Conservation (phyloP, 1,284 basidiomycete species). For the Boletus sp. region DNA sequence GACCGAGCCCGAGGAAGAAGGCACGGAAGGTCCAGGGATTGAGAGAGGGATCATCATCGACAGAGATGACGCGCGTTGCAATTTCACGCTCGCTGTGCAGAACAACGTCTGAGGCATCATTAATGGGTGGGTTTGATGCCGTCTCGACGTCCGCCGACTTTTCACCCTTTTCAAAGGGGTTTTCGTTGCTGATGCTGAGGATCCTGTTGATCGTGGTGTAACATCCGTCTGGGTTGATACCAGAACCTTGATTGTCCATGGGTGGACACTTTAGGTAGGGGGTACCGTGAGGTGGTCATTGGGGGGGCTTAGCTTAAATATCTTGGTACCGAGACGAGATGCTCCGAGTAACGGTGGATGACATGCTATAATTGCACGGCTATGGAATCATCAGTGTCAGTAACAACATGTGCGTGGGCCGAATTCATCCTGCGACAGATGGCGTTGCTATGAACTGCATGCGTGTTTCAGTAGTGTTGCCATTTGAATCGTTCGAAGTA, state of each 20-base stretch:
- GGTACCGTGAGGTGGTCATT: neutral
- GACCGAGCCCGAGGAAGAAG: slow-evolving; percentile 58
- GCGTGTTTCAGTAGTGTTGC: neutral
- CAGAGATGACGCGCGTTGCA: slow-evolving; percentile 50
- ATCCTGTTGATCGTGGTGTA: slow-evolving; percentile 14
- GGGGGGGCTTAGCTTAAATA: slow-evolving; percentile 6
- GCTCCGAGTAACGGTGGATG: neutral
- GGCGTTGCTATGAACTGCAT: neutral
- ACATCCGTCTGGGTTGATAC: neutral
- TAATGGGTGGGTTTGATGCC: slow-evolving; percentile 17
- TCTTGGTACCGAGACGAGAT: neutral
- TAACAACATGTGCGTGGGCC: too few relatives aligned
- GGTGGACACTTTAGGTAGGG: slow-evolving; percentile 30
- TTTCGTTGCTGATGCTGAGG: slow-evolving; percentile 30
- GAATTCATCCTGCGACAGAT: too few relatives aligned
- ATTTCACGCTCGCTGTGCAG: slow-evolving; percentile 48
- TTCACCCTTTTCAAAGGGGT: slow-evolving; percentile 21
- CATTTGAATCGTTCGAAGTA: neutral
- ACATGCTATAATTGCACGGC: too few relatives aligned
- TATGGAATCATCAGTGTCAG: too few relatives aligned
- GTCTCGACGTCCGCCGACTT: slow-evolving; percentile 34
- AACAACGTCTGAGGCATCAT: slow-evolving; percentile 29
- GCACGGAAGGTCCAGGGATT: slow-evolving; percentile 60
- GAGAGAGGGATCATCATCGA: slow-evolving; percentile 54
- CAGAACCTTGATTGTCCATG: slow-evolving; percentile 5